Evolutionary conservation across 805 yeast species (phyloP).

Genomic region (Yamadazyma takamatsuzukensis): DNA sequence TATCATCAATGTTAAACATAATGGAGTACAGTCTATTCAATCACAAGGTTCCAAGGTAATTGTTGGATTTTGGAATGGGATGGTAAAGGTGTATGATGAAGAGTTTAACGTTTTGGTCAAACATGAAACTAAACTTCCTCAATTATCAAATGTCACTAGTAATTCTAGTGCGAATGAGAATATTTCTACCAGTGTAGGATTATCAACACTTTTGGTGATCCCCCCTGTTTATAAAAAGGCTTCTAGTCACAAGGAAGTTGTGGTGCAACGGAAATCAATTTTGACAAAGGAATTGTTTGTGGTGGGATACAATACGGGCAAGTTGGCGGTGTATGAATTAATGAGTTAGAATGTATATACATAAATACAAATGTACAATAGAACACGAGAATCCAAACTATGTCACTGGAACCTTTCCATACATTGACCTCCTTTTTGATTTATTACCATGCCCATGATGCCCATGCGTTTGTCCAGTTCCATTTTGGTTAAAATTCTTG

Average conservation of each 20-base stretch:
- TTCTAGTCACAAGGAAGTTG: no score
- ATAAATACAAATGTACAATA: no score
- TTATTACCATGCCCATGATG: no score
- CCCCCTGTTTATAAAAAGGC: no score
- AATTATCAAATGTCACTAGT: conserved; percentile 2
- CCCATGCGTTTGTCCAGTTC: no score
- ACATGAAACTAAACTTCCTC: conserved; percentile 12
- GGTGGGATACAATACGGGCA: conserved; percentile 13
- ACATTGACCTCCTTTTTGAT: conserved; percentile 30
- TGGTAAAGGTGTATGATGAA: conserved; percentile 19
- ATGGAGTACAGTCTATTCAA: conserved; percentile 22
- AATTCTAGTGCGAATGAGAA: conserved; percentile 2
- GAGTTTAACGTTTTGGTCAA: conserved; percentile 8
- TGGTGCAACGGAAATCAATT: no score
- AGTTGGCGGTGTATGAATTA: conserved; percentile 9
- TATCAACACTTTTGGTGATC: conserved; percentile 4
- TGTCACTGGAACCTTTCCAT: no score
- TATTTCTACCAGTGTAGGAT: not conserved
- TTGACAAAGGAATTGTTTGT: conserved; percentile 5
- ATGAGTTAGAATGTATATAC: no score
- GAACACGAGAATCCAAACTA: no score
- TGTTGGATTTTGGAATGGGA: conserved; percentile 52
- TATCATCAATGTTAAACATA: conserved; percentile 11
- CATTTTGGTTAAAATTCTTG: no score
- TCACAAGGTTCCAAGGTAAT: conserved; percentile 25